Conservation (phyloP, 257 asterid species). For the Solanum clarkiae region DNA sequence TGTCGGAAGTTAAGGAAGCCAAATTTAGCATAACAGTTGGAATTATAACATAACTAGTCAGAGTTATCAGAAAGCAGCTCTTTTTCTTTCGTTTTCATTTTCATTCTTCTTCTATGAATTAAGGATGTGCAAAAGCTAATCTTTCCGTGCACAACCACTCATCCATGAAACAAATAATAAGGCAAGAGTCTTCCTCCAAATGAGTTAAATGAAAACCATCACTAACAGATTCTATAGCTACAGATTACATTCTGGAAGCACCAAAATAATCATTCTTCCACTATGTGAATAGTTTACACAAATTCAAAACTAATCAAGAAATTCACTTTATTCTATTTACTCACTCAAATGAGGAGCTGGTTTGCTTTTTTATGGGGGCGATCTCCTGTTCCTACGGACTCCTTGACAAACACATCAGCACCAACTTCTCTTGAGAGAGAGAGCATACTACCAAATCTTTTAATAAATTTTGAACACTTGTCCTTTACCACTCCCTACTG, state of each 20-base stretch:
- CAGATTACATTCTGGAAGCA: background rate
- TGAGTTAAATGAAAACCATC: background rate
- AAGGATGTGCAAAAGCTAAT: background rate
- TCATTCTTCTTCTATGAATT: background rate
- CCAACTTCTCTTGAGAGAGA: background rate
- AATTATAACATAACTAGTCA: background rate
- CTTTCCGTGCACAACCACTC: background rate
- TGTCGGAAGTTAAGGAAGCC: background rate
- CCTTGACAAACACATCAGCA: background rate
- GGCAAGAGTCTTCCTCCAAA: background rate
- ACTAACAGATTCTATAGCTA: background rate
- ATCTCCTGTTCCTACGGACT: background rate
- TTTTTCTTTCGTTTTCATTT: background rate
- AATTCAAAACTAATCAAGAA: background rate
- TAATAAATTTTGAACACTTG: background rate
- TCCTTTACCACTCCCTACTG: background rate
- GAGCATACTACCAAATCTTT: background rate
- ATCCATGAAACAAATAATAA: background rate
- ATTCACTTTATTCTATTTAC: background rate
- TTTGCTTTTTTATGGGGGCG: no score
- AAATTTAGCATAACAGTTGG: background rate
- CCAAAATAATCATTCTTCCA: background rate
- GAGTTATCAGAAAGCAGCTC: background rate
- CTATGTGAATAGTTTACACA: background rate
- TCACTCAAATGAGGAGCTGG: no score